These are phyloP conservation scores for Phytophthora pluvialis DNA, from an alignment of 352 stramenopile species.

Conservation along the genomic window DNA sequence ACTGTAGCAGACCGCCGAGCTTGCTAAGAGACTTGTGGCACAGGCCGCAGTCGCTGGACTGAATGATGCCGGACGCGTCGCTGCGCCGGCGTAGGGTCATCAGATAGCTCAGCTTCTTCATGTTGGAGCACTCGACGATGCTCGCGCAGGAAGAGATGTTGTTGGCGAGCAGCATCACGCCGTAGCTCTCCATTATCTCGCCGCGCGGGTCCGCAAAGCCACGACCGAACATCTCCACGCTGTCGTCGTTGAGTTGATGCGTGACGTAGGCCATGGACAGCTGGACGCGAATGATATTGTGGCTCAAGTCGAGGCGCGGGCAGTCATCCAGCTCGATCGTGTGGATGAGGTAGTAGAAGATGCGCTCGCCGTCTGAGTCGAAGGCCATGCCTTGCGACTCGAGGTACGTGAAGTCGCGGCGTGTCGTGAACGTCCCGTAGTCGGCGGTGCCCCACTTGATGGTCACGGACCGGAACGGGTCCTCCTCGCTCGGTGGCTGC, in stretches of 20 bases:
- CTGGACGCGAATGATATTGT: slow-evolving; percentile 45
- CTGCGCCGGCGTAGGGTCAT: slow-evolving; percentile 36
- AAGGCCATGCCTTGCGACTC: slow-evolving; percentile 52
- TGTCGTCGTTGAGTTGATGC: slow-evolving; percentile 39
- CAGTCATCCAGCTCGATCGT: slow-evolving; percentile 41
- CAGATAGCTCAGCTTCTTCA: slow-evolving; percentile 73
- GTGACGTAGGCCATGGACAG: slow-evolving; percentile 60
- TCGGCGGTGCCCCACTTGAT: slow-evolving; percentile 48
- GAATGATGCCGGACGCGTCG: slow-evolving; percentile 25
- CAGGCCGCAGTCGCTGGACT: slow-evolving; percentile 29
- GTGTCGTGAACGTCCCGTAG: slow-evolving; percentile 39
- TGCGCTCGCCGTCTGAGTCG: slow-evolving; percentile 42
- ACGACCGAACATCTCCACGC: slow-evolving; percentile 58
- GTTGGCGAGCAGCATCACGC: slow-evolving; percentile 42
- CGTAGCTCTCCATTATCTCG: slow-evolving; percentile 49
- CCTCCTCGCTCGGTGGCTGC: slow-evolving; percentile 36
- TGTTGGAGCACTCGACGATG: slow-evolving; percentile 53
- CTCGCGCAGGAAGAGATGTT: slow-evolving; percentile 38
- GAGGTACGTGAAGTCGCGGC: slow-evolving; percentile 44
- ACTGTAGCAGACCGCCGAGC: slow-evolving; percentile 31
- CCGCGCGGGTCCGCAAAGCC: slow-evolving; percentile 52
- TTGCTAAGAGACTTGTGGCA: slow-evolving; percentile 41
- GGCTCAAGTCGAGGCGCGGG: slow-evolving; percentile 27
- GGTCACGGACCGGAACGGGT: slow-evolving; percentile 52
- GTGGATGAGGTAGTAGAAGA: slow-evolving; percentile 56